Evolutionary conservation across 2,329 filamentous ascomycete species (phyloP).

Genomic region (Monilinia fructicola): DNA sequence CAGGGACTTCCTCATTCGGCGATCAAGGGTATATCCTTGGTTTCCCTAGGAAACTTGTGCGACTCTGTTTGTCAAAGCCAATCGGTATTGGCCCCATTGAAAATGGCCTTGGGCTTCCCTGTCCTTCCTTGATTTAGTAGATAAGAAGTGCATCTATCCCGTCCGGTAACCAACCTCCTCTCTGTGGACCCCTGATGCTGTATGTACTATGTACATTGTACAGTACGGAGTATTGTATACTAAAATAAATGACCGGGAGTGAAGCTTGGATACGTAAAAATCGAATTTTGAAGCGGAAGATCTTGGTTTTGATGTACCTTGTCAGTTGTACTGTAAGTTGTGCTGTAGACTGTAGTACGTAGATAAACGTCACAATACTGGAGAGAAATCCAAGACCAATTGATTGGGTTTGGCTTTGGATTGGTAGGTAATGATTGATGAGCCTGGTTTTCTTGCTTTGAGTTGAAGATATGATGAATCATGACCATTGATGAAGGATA

Average conservation of each 20-base stretch:
- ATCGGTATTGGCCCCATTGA: too few species aligned
- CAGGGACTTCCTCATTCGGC: background rate
- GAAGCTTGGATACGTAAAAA: constrained; percentile 4
- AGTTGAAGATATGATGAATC: background rate
- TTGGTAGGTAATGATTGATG: background rate
- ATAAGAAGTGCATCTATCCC: background rate
- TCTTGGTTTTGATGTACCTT: background rate
- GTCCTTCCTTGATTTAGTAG: constrained; percentile 7
- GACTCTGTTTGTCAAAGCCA: background rate
- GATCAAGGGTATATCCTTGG: constrained; percentile 12
- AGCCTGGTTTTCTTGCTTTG: background rate
- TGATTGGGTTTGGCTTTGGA: background rate
- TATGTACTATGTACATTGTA: too few species aligned
- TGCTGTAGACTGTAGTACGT: too few species aligned
- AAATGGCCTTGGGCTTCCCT: constrained; percentile 3
- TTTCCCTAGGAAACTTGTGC: background rate
- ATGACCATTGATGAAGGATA: background rate
- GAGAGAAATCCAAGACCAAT: background rate
- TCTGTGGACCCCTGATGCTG: constrained; percentile 8
- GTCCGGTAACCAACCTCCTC: constrained; percentile 1
- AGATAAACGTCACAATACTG: constrained; percentile 2
- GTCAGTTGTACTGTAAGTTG: too few species aligned
- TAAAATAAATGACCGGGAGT: background rate
- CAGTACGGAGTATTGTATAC: too few species aligned
- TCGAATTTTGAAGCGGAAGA: constrained; percentile 2